phyloP scores from a whole-genome alignment of 2,329 filamentous ascomycete species.

The Epichloe bromicola region DNA sequence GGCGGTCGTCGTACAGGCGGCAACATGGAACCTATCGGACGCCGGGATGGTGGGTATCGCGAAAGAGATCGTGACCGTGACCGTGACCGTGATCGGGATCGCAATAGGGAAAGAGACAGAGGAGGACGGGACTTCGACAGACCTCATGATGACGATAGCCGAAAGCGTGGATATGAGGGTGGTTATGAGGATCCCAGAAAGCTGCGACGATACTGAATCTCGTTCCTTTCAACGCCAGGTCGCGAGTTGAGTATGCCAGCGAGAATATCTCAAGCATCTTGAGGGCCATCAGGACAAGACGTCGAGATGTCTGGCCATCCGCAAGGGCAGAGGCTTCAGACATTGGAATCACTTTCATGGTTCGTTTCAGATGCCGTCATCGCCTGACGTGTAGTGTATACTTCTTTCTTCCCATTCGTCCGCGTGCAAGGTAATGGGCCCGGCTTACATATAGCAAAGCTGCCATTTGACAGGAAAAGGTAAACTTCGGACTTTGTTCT shows the following conservation, averaged over 20 bases:
- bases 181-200: slow-evolving; percentile 67
- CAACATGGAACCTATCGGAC: slow-evolving; percentile 74
- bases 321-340: neutral
- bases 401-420: neutral
- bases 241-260: neutral
- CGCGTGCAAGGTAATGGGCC: slow-evolving; percentile 1
- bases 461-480: slow-evolving; percentile 12
- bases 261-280: neutral
- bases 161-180: slow-evolving; percentile 63
- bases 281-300: neutral
- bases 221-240: neutral
- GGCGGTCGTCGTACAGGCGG: slow-evolving; percentile 48
- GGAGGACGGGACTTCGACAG: slow-evolving; percentile 32
- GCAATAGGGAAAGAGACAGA: slow-evolving; percentile 18
- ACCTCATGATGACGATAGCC: slow-evolving; percentile 43
- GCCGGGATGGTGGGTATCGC: slow-evolving; percentile 45
- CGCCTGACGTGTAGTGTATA: neutral
- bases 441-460: neutral
- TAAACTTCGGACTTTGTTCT: neutral
- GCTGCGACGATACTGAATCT: slow-evolving; percentile 46
- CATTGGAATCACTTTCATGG: neutral
- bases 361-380: neutral
- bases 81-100: slow-evolving; percentile 30
- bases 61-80: slow-evolving; percentile 40
- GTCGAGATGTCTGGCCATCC: neutral